Percentiles rank a stretch among this genome's conserved stretches.
phyloP scores from a whole-genome alignment of 257 asterid genomes.

The Plantago ovata region DNA sequence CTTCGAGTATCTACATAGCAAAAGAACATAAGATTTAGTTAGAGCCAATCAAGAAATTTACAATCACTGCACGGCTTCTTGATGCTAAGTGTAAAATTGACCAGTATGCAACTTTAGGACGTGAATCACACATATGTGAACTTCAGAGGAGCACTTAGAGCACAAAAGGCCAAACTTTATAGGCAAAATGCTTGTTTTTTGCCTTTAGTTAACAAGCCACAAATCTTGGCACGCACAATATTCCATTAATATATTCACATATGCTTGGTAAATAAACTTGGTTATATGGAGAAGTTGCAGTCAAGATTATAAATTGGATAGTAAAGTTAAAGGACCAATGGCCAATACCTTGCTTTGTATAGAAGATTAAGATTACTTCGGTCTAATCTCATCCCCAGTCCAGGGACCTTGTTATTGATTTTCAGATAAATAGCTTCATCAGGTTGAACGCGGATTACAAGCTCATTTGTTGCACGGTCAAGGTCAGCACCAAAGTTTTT shows the following conservation, averaged over 20 bases:
- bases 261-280: constrained; percentile 2
- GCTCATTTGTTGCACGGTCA: constrained; percentile 90
- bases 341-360: constrained; percentile 75
- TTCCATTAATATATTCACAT: not conserved
- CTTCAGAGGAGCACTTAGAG: no score
- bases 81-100: not conserved
- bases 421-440: constrained; percentile 87
- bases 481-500: constrained; percentile 66
- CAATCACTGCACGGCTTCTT: not conserved
- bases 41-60: not conserved
- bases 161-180: not conserved
- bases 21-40: not conserved
- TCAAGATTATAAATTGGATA: not conserved
- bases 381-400: constrained; percentile 88
- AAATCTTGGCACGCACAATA: not conserved
- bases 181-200: not conserved
- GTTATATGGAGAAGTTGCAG: not conserved
- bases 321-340: constrained; percentile 7
- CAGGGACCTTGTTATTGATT: constrained; percentile 95
- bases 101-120: no score
- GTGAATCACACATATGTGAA: no score
- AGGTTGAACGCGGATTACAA: constrained; percentile 96
- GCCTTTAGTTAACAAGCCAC: not conserved
- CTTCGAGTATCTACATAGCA: constrained; percentile 56
- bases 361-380: constrained; percentile 89